Base-by-base conservation (phyloP, 805 yeast species). In the Phaffomyces antillensis region DNA sequence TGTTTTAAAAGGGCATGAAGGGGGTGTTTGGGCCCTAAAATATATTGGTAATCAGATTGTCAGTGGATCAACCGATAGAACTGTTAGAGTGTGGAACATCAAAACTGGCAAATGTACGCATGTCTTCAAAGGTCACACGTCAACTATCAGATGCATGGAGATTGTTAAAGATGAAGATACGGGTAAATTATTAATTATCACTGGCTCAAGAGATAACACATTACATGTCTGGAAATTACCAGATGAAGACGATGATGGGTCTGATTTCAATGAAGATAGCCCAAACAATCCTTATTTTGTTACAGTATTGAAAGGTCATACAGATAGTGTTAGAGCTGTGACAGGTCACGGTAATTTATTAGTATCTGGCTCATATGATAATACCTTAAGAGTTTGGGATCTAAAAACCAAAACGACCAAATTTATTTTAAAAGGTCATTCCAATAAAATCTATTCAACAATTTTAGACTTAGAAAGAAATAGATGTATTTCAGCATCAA, bases 11-110 rank as follows among this genome's bases (percentile, higher is more conserved):
- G 97, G 96, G 8, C 99, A 93, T 60, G 95, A 85, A 44, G 99
- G 99, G 38, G 99, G 99, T 35, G 99, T 93, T 6, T 93, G 99
- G 99, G 98, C 99, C 1, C 72, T 93, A 61, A 88, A 91, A 64
- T 90, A 89, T 59, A 72, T 77, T 44, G 89, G 86, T 20, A 79
- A 82, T 55, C 87, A 89, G 9, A 71, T 93, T 38, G 96, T 91
- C 1, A 85, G 95, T 48, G 99, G 98, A 0, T 84, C 96, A 2
- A 91, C 97, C 0, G 99, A 93, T 65, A 76, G 96, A 53, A 83
- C 96, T 0, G 95, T 93, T 4, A 75, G 99, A 47, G 80, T 93
- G 5, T 93, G 99, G 99, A 87, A 90, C 60, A 79, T 90, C 49
- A 73, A 76, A 45, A 80, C 84, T 20, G 96, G 91, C 2, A 75